Conservation (phyloP, 202 grass and related monocot species). For the Cymbopogon flexuosus region DNA sequence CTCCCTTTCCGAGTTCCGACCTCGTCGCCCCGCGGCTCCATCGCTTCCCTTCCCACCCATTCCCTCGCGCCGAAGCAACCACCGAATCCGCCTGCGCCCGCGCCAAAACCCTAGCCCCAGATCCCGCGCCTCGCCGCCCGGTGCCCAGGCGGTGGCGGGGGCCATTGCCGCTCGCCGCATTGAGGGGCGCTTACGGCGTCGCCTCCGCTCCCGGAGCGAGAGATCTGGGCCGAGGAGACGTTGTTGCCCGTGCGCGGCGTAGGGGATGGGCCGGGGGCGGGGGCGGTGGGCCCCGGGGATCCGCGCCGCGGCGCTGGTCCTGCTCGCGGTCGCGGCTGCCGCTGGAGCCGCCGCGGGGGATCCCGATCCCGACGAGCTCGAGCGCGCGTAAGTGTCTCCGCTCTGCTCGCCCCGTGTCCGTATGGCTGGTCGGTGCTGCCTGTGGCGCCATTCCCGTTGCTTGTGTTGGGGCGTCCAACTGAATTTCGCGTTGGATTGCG, state of each 20-base stretch:
- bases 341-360: constrained; percentile 22
- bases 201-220: neutral
- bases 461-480: neutral
- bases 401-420: neutral
- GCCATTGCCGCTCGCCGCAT: constrained; percentile 35
- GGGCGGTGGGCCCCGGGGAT: constrained; percentile 40
- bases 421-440: neutral
- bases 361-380: constrained; percentile 58
- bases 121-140: constrained; percentile 22
- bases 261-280: constrained; percentile 16
- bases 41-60: neutral
- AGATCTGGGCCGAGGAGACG: constrained; percentile 34
- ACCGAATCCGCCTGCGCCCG: neutral
- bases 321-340: constrained; percentile 22
- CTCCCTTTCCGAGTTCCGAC: neutral
- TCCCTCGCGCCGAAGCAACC: constrained; percentile 40
- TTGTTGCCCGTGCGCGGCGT: neutral
- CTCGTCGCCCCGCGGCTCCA: constrained; percentile 32
- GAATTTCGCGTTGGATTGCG: constrained; percentile 21
- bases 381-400: constrained; percentile 64
- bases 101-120: constrained; percentile 29
- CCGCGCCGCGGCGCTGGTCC: constrained; percentile 37
- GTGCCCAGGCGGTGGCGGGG: neutral
- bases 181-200: neutral
- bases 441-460: neutral